A percentile compares a stretch with the other conserved stretches of the same genome.
Evolutionary conservation across 2,329 filamentous ascomycete genomes (phyloP).

Genomic region (Aspergillus sp.): DNA sequence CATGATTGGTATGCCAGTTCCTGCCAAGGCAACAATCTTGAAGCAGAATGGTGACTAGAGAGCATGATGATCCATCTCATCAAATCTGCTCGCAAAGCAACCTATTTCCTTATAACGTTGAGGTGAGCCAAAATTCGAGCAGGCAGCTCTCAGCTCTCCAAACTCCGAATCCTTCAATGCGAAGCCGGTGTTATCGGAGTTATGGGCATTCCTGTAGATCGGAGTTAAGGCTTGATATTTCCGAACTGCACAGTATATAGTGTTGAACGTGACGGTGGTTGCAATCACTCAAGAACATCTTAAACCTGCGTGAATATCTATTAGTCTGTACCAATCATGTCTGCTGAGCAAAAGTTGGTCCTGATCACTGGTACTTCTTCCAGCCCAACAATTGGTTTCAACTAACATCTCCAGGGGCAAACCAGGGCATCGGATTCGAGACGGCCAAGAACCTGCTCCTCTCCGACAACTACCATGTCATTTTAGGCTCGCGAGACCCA

Average conservation of each 20-base stretch:
- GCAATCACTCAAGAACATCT: neutral
- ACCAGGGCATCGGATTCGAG: constrained; percentile 31
- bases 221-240: neutral
- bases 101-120: no score
- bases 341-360: neutral
- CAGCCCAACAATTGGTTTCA: neutral
- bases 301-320: neutral
- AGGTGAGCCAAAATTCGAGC: no score
- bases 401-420: constrained; percentile 23
- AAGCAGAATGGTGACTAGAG: neutral
- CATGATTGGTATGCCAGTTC: neutral
- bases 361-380: constrained; percentile 1
- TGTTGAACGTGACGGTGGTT: neutral
- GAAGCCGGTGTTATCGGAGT: neutral
- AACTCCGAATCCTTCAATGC: neutral
- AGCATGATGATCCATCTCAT: neutral
- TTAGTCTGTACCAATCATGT: neutral
- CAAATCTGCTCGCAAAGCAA: no score
- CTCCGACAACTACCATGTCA: constrained; percentile 25
- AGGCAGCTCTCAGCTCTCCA: no score
- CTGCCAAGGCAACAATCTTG: neutral
- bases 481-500: constrained; percentile 20
- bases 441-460: constrained; percentile 24
- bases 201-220: neutral
- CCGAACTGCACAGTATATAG: neutral